Percentiles rank a stretch among this genome's conserved stretches.
Evolutionary conservation across 768 basidiomycete genomes (phyloP).

Genomic region (Serendipita sp.): DNA sequence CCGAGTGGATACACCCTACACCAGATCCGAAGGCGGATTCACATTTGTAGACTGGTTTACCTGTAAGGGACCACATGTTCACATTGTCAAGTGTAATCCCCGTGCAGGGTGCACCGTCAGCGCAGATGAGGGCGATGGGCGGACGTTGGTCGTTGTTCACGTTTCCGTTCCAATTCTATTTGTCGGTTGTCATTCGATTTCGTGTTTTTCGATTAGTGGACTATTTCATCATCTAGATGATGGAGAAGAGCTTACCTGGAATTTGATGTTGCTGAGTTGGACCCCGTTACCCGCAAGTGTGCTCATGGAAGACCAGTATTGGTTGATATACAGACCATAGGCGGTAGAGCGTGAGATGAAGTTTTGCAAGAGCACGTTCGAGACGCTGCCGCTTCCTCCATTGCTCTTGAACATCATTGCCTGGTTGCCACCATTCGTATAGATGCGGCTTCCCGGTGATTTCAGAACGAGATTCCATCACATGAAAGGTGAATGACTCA

Average conservation of each 20-base stretch:
- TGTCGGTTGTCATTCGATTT: not conserved
- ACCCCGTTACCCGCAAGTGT: slow-evolving; percentile 16
- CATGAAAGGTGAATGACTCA: not conserved
- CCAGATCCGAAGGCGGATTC: slow-evolving; percentile 18
- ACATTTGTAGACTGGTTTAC: slow-evolving; percentile 17
- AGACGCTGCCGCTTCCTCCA: slow-evolving; percentile 14
- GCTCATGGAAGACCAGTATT: slow-evolving; percentile 16
- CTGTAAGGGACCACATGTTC: slow-evolving; percentile 17
- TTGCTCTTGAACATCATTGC: slow-evolving; percentile 19
- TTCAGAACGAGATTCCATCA: not conserved
- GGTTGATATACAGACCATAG: slow-evolving; percentile 18
- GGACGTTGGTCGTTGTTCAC: slow-evolving; percentile 15
- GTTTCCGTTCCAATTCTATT: slow-evolving; percentile 18
- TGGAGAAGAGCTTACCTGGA: slow-evolving; percentile 11
- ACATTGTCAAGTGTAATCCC: slow-evolving; percentile 17
- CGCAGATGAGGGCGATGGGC: slow-evolving; percentile 16
- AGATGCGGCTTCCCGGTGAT: not conserved
- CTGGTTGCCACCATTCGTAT: slow-evolving; percentile 18
- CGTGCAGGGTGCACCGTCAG: slow-evolving; percentile 16
- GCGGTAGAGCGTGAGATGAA: slow-evolving; percentile 17
- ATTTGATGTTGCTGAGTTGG: slow-evolving; percentile 16
- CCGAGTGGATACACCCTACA: slow-evolving; percentile 14
- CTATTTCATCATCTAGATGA: not conserved
- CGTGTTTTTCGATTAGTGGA: not conserved
- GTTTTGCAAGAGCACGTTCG: slow-evolving; percentile 18